Evolutionary conservation across 108 stramenopile genomes (phyloP), one percentile per base, ranked within the genome.

Genomic region (Parmales sp.): DNA sequence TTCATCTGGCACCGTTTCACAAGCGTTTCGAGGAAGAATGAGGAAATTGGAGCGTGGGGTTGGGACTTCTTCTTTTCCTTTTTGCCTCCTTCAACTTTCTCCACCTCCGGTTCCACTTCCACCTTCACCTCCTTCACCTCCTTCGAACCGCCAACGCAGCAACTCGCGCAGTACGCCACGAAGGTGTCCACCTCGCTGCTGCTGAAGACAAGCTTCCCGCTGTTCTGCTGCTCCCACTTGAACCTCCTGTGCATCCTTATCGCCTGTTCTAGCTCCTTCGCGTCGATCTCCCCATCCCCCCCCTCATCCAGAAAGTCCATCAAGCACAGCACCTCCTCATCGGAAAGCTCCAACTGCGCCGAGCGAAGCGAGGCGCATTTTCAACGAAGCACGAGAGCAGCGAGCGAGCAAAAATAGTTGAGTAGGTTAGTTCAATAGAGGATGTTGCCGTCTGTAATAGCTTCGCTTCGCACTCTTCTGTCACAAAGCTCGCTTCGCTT

Each of bases 281-380:
- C 54, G 54, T 60, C 54, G 31, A 60, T 60, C 26, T 60, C 54
- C n/a, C 54, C 54, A 34, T 60, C 54, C 11, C 54, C 54, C 20
- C 54, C 54, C 54, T 60, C 36, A 29, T 60, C 54, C 54, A 60
- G 31, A 34, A 34, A 60, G 11, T 60, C 54, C 54, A 60, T 60
- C 3, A 60, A 20, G 28, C 36, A 34, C 26, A 60, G 16, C 16
- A 60, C 36, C 54, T 60, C 54, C 31, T 60, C 54, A 34, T 60
- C 54, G 29, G 54, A 13, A 11, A 60, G 13, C 54, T 34, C 18
- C 26, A 60, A n/a, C n/a, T n/a, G n/a, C n/a, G n/a, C n/a, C n/a
- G n/a, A n/a, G n/a, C n/a, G n/a, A n/a, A n/a, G n/a, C n/a, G n/a
- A n/a, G n/a, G n/a, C n/a, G n/a, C n/a, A n/a, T n/a, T n/a, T n/a